These are phyloP conservation scores for Chaetoscypha palmicola DNA, from an alignment of 2,329 filamentous ascomycete genomes.

Conservation along the genomic window DNA sequence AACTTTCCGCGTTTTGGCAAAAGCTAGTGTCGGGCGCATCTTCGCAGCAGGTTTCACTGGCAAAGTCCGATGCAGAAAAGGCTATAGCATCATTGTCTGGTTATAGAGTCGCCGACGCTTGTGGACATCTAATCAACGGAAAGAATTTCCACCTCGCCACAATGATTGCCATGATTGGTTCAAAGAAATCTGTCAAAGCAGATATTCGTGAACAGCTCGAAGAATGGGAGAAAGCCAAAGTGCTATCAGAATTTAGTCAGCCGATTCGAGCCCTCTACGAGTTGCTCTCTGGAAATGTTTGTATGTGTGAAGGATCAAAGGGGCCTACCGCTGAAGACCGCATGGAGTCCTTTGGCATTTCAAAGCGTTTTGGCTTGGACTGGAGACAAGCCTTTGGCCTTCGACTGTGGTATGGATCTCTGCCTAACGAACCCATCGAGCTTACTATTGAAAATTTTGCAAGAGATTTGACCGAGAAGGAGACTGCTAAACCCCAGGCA, in stretches of 20 bases:
- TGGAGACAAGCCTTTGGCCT: constrained; percentile 94
- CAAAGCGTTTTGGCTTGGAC: constrained; percentile 75
- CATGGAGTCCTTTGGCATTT: constrained; percentile 71
- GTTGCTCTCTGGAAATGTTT: constrained; percentile 80
- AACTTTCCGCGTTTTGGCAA: constrained; percentile 61
- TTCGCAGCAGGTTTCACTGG: constrained; percentile 47
- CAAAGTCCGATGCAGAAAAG: constrained; percentile 67
- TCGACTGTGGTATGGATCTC: constrained; percentile 79
- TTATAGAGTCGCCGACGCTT: constrained; percentile 75
- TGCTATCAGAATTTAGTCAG: constrained; percentile 81
- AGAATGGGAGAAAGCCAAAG: constrained; percentile 75
- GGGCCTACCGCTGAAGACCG: constrained; percentile 71
- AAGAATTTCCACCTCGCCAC: constrained; percentile 80
- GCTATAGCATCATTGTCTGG: constrained; percentile 74
- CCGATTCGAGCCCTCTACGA: constrained; percentile 83
- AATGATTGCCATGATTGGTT: constrained; percentile 74
- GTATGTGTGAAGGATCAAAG: constrained; percentile 71
- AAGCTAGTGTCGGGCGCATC: constrained; percentile 57
- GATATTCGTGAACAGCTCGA: constrained; percentile 76
- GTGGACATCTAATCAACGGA: constrained; percentile 66
- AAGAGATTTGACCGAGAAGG: constrained; percentile 65
- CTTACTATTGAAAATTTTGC: constrained; percentile 67
- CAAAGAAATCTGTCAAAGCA: constrained; percentile 59
- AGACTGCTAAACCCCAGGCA: constrained; percentile 62
- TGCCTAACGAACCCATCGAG: constrained; percentile 60